These are phyloP conservation scores for Fusarium concolor DNA, from an alignment of 2,329 filamentous ascomycete genomes.

Conservation along the genomic window DNA sequence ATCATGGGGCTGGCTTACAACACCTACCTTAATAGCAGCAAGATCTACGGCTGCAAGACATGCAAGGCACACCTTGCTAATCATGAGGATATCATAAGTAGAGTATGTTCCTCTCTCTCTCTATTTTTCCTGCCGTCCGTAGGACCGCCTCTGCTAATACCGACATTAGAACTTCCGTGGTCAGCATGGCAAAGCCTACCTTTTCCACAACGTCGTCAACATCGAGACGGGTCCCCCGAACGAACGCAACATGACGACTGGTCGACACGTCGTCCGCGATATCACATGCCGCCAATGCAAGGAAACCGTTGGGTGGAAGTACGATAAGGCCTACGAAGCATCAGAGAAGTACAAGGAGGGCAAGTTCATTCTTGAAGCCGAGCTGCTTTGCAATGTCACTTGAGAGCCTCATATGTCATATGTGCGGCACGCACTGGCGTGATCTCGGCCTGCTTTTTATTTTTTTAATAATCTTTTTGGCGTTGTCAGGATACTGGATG, in stretches of 20 bases:
- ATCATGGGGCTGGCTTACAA: slow-evolving; percentile 92
- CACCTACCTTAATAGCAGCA: slow-evolving; percentile 85
- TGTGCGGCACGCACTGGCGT: not conserved
- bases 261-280: slow-evolving; percentile 92
- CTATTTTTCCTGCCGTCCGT: not conserved
- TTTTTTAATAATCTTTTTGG: not conserved
- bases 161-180: slow-evolving; percentile 88
- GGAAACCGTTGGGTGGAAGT: slow-evolving; percentile 97
- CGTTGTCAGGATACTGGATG: slow-evolving; percentile 30
- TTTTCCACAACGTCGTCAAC: slow-evolving; percentile 96
- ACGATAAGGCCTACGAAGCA: slow-evolving; percentile 94
- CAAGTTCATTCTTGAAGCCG: slow-evolving; percentile 95
- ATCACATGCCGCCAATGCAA: slow-evolving; percentile 92
- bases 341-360: slow-evolving; percentile 99
- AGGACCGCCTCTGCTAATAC: slow-evolving; percentile 15
- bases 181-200: slow-evolving; percentile 97
- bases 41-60: slow-evolving; percentile 91
- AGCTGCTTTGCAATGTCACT: slow-evolving; percentile 84
- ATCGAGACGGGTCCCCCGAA: slow-evolving; percentile 83
- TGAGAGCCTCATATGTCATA: slow-evolving; percentile 46
- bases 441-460: slow-evolving; percentile 1
- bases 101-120: slow-evolving; percentile 66
- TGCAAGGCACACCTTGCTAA: slow-evolving; percentile 97
- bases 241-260: slow-evolving; percentile 98
- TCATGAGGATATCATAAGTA: slow-evolving; percentile 94